phyloP scores from a whole-genome alignment of 208 protist species.

The Naegleria fowleri region DNA sequence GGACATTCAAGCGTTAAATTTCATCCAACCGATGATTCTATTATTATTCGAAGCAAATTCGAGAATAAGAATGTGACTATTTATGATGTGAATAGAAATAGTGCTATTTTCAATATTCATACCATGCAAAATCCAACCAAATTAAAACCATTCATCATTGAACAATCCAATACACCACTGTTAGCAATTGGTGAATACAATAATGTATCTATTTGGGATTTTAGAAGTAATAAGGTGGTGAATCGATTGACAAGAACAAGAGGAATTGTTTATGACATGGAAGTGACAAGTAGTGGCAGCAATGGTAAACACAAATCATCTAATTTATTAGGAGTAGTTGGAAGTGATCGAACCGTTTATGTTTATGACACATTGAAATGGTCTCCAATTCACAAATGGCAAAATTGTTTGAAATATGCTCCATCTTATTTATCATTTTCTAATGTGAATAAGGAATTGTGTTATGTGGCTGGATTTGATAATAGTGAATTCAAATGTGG shows the following conservation, averaged over 20 bases:
- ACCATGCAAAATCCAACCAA: background rate
- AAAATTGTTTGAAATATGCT: conserved; percentile 16
- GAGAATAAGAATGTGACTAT: background rate
- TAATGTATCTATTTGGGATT: background rate
- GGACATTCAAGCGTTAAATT: background rate
- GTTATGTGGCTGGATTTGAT: background rate
- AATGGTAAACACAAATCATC: background rate
- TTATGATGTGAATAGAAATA: background rate
- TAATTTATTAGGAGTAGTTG: background rate
- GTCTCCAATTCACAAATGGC: conserved; percentile 15
- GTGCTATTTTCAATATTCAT: background rate
- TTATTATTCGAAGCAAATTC: background rate
- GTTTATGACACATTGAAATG: background rate
- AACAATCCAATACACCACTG: background rate
- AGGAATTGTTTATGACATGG: background rate
- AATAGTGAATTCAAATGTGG: conserved; percentile 20
- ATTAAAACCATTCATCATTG: background rate
- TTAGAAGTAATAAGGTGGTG: background rate
- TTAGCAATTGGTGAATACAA: background rate
- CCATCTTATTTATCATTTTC: conserved; percentile 21
- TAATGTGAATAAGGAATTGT: background rate
- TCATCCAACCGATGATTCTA: background rate
- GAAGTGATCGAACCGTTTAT: background rate
- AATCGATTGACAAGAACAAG: background rate
- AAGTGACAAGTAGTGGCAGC: background rate